Base-by-base conservation (phyloP, 1,284 basidiomycete genomes). In the Ustilago crameri region DNA sequence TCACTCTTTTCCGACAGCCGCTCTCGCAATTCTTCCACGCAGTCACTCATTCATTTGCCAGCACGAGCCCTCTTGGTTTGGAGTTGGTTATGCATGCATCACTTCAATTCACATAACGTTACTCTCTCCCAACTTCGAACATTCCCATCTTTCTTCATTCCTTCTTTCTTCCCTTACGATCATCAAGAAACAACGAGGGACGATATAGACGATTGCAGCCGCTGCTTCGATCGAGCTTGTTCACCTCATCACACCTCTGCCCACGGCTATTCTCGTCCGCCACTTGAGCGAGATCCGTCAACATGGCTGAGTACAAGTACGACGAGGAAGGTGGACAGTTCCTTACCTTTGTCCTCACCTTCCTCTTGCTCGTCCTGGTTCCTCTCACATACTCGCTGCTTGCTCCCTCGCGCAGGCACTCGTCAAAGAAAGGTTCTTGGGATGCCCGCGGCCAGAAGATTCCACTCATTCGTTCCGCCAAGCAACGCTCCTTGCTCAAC, bases 251-350 rank as follows among this genome's bases (percentile, higher is more conserved):
- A n/a, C n/a, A n/a, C n/a, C n/a, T n/a, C n/a, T n/a, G n/a, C n/a
- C n/a, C n/a, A n/a, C n/a, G n/a, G n/a, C n/a, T n/a, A n/a, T 30
- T 12, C 30, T 30, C 30, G 30, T 30, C 7, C 12, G 30, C 30
- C 30, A 30, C 12, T 30, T 30, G 30, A 30, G 30, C 30, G 30
- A 27, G 5, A 9, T 10, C 20, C 26, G n/a, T 32, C 55, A 51
- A 51, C 47, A 81, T 81, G 79, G 75, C 78, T 30, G 76, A 81
- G 50, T 83, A 83, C 79, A 83, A 83, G 71, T 83, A 83, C 56
- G 81, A 83, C 67, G 80, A 82, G 59, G 80, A 83, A 55, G 81
- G 81, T 30, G 78, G 77, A 7, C 81, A 83, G 44, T 83, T 83
- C 69, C 66, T 76, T 47, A 82, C 80, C 46, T 83, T 83, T 60